Evolutionary conservation across 208 protist genomes (phyloP).

Genomic region (Trichomonas gallinae): DNA sequence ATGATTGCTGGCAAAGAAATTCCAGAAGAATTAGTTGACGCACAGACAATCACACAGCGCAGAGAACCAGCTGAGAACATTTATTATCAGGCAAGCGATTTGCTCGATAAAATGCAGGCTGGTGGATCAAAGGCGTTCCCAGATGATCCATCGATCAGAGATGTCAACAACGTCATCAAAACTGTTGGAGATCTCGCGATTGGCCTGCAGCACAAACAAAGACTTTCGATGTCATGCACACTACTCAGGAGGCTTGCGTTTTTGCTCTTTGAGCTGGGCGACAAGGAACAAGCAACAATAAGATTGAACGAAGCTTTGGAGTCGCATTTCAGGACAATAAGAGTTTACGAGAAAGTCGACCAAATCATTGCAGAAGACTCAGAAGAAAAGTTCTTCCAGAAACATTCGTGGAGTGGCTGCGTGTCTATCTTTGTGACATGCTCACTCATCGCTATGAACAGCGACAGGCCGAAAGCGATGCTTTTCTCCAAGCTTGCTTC

Average conservation of each 20-base stretch:
- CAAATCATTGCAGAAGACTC: neutral
- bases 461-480: neutral
- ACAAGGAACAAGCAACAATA: neutral
- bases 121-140: neutral
- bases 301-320: neutral
- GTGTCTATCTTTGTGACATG: neutral
- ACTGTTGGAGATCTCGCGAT: neutral
- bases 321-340: neutral
- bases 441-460: neutral
- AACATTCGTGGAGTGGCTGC: neutral
- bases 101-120: neutral
- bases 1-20: neutral
- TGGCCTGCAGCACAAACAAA: neutral
- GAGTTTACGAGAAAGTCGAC: neutral
- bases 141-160: neutral
- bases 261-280: neutral
- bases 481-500: neutral
- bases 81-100: neutral
- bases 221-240: neutral
- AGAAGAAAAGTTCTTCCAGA: neutral
- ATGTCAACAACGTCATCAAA: neutral
- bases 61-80: neutral
- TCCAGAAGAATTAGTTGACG: neutral
- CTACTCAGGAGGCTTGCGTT: neutral
- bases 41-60: neutral